A percentile compares a stretch with the other conserved stretches of the same genome.
phyloP scores from a whole-genome alignment of 2,329 filamentous ascomycete genomes.

The Tolypocladium pustulatum region DNA sequence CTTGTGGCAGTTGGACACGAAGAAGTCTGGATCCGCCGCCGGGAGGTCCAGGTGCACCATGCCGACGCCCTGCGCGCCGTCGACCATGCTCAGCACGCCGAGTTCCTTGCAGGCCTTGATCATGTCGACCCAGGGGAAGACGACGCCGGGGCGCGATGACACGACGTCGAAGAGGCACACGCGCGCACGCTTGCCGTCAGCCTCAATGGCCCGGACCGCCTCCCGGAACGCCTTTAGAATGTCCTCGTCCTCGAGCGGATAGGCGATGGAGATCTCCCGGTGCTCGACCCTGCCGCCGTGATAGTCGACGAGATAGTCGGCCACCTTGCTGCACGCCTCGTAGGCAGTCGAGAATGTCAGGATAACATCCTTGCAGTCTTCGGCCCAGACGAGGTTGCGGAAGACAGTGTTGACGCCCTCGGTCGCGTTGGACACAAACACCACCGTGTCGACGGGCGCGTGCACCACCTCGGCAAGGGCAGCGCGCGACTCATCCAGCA shows the following conservation, averaged over 20 bases:
- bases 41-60: conserved; percentile 62
- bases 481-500: conserved; percentile 57
- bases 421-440: conserved; percentile 76
- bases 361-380: conserved; percentile 66
- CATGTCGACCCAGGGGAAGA: conserved; percentile 67
- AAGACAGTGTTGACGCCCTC: conserved; percentile 69
- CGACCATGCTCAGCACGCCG: conserved; percentile 62
- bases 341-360: conserved; percentile 74
- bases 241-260: conserved; percentile 60
- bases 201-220: conserved; percentile 41
- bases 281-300: conserved; percentile 32
- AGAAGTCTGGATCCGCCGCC: conserved; percentile 68
- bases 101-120: conserved; percentile 53
- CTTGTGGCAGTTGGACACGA: conserved; percentile 80
- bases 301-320: conserved; percentile 62
- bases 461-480: conserved; percentile 58
- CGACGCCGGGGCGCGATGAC: conserved; percentile 65
- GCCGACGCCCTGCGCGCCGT: conserved; percentile 78
- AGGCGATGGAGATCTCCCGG: conserved; percentile 49
- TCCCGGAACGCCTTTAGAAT: conserved; percentile 51
- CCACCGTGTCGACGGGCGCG: conserved; percentile 53
- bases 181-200: conserved; percentile 50
- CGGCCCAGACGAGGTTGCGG: conserved; percentile 58
- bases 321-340: conserved; percentile 62
- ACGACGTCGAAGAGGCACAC: conserved; percentile 69